Conservation (phyloP, 352 stramenopile species). For the Phytopythium sindhum region DNA sequence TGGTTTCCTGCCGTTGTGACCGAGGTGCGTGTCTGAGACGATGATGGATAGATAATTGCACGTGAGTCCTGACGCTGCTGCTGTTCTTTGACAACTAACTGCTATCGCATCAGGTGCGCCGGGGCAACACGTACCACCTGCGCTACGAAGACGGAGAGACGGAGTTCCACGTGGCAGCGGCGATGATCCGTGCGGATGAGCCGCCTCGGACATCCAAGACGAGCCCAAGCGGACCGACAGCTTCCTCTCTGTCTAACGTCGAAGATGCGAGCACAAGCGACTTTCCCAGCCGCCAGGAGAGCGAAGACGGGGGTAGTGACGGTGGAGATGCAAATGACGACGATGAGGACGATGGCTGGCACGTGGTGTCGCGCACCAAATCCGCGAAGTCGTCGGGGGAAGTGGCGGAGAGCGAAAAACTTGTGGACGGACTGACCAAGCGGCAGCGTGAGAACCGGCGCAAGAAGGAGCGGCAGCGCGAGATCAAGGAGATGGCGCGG, state of each 20-base stretch:
- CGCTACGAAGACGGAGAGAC: constrained; percentile 76
- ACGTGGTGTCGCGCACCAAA: constrained; percentile 37
- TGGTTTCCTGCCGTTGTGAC: constrained; percentile 68
- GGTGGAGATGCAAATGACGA: constrained; percentile 11
- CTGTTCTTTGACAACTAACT: background rate
- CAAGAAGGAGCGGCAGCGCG: constrained; percentile 73
- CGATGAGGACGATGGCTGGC: constrained; percentile 67
- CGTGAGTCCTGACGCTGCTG: constrained; percentile 1
- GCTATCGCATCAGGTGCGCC: constrained; percentile 24
- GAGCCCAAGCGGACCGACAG: constrained; percentile 6
- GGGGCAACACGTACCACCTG: constrained; percentile 67
- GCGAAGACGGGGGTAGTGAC: background rate
- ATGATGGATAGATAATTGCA: background rate
- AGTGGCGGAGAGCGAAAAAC: constrained; percentile 11
- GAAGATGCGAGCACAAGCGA: background rate
- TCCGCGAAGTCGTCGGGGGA: constrained; percentile 15
- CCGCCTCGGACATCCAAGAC: background rate
- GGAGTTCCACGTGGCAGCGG: constrained; percentile 63
- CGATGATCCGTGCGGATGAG: constrained; percentile 26
- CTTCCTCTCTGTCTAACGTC: constrained; percentile 2
- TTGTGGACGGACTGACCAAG: constrained; percentile 67
- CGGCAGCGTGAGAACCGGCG: constrained; percentile 74
- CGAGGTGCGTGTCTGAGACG: constrained; percentile 31
- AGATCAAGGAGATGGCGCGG: constrained; percentile 71
- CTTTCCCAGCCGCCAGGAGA: background rate